These are phyloP conservation scores for Nyssa sinensis DNA, from an alignment of 148 eudicot genomes.

Conservation along the genomic window DNA sequence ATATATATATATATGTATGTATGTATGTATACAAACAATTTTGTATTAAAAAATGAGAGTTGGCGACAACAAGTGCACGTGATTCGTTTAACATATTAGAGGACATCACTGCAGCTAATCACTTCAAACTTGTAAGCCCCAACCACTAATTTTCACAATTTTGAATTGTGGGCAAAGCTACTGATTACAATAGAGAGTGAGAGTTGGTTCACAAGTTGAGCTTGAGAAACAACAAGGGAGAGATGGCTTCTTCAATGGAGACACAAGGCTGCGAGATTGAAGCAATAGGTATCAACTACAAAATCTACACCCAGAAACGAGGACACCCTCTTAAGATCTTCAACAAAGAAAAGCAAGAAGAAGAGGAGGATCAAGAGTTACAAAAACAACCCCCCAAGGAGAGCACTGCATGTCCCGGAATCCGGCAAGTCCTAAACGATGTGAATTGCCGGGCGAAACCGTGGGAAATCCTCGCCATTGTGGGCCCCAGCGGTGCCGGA, in stretches of 20 bases:
- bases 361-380: neutral
- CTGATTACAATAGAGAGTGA: too few species aligned
- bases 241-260: slow-evolving; percentile 51
- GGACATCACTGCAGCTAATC: too few species aligned
- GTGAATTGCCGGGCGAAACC: slow-evolving; percentile 77
- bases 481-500: slow-evolving; percentile 99
- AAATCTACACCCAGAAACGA: slow-evolving; percentile 39
- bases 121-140: too few species aligned
- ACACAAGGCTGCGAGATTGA: slow-evolving; percentile 88
- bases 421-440: slow-evolving; percentile 57
- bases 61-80: too few species aligned
- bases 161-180: too few species aligned
- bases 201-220: neutral
- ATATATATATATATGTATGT: too few species aligned
- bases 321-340: slow-evolving; percentile 31
- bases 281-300: slow-evolving; percentile 84
- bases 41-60: too few species aligned
- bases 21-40: too few species aligned
- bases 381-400: neutral
- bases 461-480: slow-evolving; percentile 90
- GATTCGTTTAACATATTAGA: too few species aligned
- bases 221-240: neutral
- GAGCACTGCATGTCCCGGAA: neutral
- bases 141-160: too few species aligned
- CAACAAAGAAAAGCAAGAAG: slow-evolving; percentile 22